Base-by-base conservation (phyloP, 352 stramenopile species). In the Globisporangium rhizosaccharum region DNA sequence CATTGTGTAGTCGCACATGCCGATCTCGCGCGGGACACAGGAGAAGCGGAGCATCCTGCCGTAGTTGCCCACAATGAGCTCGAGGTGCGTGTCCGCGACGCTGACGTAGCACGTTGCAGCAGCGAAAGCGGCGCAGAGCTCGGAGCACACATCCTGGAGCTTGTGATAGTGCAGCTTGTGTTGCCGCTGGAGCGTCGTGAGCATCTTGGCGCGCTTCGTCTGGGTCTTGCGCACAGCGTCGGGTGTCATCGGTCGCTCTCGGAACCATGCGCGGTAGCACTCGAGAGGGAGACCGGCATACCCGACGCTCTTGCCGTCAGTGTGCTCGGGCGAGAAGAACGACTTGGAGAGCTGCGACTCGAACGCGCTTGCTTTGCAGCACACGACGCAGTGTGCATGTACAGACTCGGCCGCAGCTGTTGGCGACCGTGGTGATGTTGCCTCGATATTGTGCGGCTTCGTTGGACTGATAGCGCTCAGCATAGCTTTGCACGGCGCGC, bases 41-140 rank as follows among this genome's bases (percentile, higher is more conserved):
- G 64, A 73, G 45, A 66, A 73, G 36, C 62, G 59, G 10, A 71
- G 46, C 56, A 73, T 63, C 18, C 55, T 59, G 23, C 67, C 67
- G 36, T 50, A 45, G 39, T 57, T 57, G 9, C 59, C 56, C 46
- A 73, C 51, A 26, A 73, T 71, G 9, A 73, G 51, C 42, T 73
- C 59, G 2, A 68, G 47, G 9, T 63, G 48, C 7, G 28, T 44
- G 37, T 70, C 59, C 1, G 57, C 53, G 15, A 73, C 10, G 37
- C 59, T 69, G 18, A 73, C 47, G 36, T 61, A 73, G 36, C 63
- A 60, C 23, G 52, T 55, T 2, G 60, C 45, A 3, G 47, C 51
- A 0, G 17, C 37, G 12, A 71, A 60, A 2, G 50, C 30, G 12
- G 8, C 23, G 3, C 59, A 58, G 25, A 71, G 17, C 0, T 65